A percentile compares a stretch with the other conserved stretches of the same genome.
These are phyloP conservation scores for Trametes pubescens DNA, from an alignment of 1,284 basidiomycete genomes.

Conservation along the genomic window DNA sequence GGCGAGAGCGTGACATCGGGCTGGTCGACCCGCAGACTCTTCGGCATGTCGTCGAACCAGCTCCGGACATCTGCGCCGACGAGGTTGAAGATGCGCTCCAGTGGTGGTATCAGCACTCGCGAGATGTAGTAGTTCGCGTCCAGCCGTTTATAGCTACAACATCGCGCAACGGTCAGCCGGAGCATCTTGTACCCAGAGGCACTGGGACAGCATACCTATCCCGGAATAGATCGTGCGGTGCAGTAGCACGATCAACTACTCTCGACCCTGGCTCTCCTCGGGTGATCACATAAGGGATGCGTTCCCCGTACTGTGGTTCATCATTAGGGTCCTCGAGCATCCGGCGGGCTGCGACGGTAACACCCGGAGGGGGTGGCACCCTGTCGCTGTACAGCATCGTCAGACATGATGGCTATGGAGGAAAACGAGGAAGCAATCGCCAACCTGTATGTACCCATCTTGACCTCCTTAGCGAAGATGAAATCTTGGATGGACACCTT, in stretches of 20 bases:
- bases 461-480: slow-evolving; percentile 94
- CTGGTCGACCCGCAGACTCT: slow-evolving; percentile 50
- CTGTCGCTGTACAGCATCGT: slow-evolving; percentile 65
- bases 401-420: too few species aligned
- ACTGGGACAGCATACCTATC: slow-evolving; percentile 57
- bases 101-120: slow-evolving; percentile 86
- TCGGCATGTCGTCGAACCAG: slow-evolving; percentile 95
- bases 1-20: slow-evolving; percentile 51
- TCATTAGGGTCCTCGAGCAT: slow-evolving; percentile 81
- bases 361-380: slow-evolving; percentile 89
- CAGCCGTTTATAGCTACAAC: slow-evolving; percentile 66
- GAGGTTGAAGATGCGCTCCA: slow-evolving; percentile 92
- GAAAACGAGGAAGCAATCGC: slow-evolving; percentile 16
- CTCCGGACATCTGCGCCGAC: slow-evolving; percentile 88
- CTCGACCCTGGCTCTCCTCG: slow-evolving; percentile 71
- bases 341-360: slow-evolving; percentile 82
- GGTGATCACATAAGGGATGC: slow-evolving; percentile 91
- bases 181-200: background rate
- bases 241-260: slow-evolving; percentile 84
- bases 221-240: slow-evolving; percentile 81
- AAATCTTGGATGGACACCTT: slow-evolving; percentile 89
- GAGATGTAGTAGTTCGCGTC: slow-evolving; percentile 94
- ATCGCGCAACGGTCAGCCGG: slow-evolving; percentile 16
- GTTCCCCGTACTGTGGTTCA: slow-evolving; percentile 92
- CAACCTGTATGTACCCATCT: slow-evolving; percentile 90